Evolutionary conservation across 805 yeast species (phyloP).

Genomic region (Teunomyces cretensis): DNA sequence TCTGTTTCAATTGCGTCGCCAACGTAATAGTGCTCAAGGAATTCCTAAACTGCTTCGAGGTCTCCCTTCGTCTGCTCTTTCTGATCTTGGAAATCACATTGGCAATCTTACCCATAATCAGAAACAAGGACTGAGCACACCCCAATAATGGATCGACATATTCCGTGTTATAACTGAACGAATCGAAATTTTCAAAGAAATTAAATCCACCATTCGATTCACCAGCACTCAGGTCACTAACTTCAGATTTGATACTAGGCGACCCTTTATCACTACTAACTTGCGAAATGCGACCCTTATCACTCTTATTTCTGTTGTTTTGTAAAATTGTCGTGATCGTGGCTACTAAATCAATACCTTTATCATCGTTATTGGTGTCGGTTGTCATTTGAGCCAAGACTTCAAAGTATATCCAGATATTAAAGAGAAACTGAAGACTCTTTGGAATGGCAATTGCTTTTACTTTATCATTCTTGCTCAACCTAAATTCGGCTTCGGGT

Average conservation of each 20-base stretch:
- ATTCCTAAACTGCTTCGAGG: conserved; percentile 22
- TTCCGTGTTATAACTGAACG: conserved; percentile 36
- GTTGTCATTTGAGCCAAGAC: conserved; percentile 67
- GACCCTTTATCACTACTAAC: not conserved
- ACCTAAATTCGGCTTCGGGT: not conserved
- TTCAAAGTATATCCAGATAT: conserved; percentile 68
- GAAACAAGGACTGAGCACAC: conserved; percentile 62
- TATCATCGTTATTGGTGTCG: conserved; percentile 44
- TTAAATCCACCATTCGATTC: conserved; percentile 16
- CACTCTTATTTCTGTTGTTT: conserved; percentile 16
- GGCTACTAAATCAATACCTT: conserved; percentile 42
- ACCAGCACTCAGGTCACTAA: conserved; percentile 22
- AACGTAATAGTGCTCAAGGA: conserved; percentile 48
- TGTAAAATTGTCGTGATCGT: conserved; percentile 36
- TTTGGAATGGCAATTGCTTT: conserved; percentile 29
- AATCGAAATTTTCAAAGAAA: conserved; percentile 42
- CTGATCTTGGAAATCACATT: conserved; percentile 52
- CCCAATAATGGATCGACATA: conserved; percentile 66
- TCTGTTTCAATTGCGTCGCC: conserved; percentile 55
- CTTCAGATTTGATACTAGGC: conserved; percentile 20
- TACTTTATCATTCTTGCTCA: conserved; percentile 5
- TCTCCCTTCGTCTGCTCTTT: conserved; percentile 16
- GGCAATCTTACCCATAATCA: conserved; percentile 65
- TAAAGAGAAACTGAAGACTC: conserved; percentile 52
- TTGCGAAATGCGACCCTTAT: conserved; percentile 2